Evolutionary conservation across 371 early-diverging fungal genomes (phyloP).

Genomic region (Mucor plumbeus): DNA sequence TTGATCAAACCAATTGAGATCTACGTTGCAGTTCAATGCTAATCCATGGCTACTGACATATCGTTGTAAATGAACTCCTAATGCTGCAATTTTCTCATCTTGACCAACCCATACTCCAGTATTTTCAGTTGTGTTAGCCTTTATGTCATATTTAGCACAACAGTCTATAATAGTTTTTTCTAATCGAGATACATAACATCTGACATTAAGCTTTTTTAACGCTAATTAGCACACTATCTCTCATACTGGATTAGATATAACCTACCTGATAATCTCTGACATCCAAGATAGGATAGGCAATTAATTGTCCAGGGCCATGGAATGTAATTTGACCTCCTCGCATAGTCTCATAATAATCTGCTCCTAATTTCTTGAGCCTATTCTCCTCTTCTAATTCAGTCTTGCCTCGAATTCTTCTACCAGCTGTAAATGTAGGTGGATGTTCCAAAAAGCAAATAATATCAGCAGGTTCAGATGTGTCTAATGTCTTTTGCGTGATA

Average conservation of each 20-base stretch:
- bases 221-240: background rate
- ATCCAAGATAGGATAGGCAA: conserved; percentile 93
- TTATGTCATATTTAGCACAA: conserved; percentile 68
- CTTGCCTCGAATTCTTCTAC: conserved; percentile 78
- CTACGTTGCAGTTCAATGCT: conserved; percentile 90
- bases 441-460: conserved; percentile 86
- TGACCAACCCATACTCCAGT: conserved; percentile 90
- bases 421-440: conserved; percentile 90
- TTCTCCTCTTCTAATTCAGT: conserved; percentile 57
- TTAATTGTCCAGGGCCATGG: conserved; percentile 97
- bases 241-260: background rate
- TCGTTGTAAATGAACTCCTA: conserved; percentile 86
- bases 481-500: conserved; percentile 18
- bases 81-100: conserved; percentile 77
- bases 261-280: conserved; percentile 68
- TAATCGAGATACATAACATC: conserved; percentile 81
- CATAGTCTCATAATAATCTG: conserved; percentile 81
- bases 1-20: conserved; percentile 83
- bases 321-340: conserved; percentile 96
- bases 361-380: conserved; percentile 65
- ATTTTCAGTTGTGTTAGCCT: conserved; percentile 71
- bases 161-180: conserved; percentile 81
- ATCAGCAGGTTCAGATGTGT: conserved; percentile 43
- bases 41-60: conserved; percentile 95
- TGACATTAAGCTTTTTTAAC: conserved; percentile 62